These are phyloP conservation scores for Albatrellus ellisii DNA, from an alignment of 768 basidiomycete genomes.

Conservation along the genomic window DNA sequence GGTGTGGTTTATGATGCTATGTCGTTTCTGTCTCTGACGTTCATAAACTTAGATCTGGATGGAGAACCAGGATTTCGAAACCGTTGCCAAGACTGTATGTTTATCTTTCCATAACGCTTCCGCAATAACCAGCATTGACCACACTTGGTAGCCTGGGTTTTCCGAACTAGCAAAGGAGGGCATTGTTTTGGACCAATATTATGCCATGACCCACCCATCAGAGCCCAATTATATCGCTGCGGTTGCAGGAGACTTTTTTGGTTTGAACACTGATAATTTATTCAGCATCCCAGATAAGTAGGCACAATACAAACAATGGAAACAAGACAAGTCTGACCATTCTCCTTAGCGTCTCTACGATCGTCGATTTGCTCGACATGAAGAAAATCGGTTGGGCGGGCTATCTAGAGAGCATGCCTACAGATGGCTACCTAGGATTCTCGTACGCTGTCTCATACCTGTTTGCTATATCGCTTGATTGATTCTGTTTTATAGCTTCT, in stretches of 20 bases:
- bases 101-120: background rate
- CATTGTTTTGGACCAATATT: constrained; percentile 30
- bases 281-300: constrained; percentile 18
- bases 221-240: constrained; percentile 47
- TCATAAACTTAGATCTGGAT: constrained; percentile 35
- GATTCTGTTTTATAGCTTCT: constrained; percentile 16
- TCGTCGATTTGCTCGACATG: constrained; percentile 47
- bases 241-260: constrained; percentile 41
- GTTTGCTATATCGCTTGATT: background rate
- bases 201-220: constrained; percentile 42
- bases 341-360: constrained; percentile 26
- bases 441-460: constrained; percentile 13
- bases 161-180: constrained; percentile 33
- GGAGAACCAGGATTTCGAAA: constrained; percentile 44
- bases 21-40: background rate
- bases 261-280: constrained; percentile 29
- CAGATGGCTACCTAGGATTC: constrained; percentile 27
- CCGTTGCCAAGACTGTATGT: constrained; percentile 13
- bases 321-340: too few species aligned
- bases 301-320: background rate
- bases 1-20: constrained; percentile 1
- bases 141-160: constrained; percentile 19
- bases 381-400: constrained; percentile 45
- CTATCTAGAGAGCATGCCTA: constrained; percentile 48
- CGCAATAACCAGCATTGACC: constrained; percentile 10